Conservation (phyloP, 2,329 filamentous ascomycete species). For the Blastomyces silverae region DNA sequence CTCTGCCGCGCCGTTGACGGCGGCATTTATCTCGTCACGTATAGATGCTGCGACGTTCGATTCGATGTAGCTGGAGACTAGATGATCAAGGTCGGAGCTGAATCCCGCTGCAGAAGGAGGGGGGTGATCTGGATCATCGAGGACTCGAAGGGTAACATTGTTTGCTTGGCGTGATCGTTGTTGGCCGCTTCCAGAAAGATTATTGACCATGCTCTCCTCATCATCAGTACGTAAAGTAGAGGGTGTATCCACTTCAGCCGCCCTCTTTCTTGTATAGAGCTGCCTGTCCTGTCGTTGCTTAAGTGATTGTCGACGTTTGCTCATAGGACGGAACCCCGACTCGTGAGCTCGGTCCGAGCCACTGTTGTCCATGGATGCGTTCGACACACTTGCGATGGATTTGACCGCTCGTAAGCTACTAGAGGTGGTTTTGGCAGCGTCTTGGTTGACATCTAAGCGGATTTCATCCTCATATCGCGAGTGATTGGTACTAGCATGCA, state of each 20-base stretch:
- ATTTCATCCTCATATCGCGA: constrained; percentile 53
- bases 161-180: constrained; percentile 55
- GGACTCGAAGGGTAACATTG: constrained; percentile 52
- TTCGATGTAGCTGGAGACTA: constrained; percentile 66
- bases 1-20: constrained; percentile 56
- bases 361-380: constrained; percentile 61
- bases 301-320: constrained; percentile 70
- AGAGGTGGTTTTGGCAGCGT: constrained; percentile 63
- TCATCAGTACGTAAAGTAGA: constrained; percentile 58
- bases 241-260: constrained; percentile 48
- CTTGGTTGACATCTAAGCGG: constrained; percentile 54
- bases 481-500: constrained; percentile 69
- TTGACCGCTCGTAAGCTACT: constrained; percentile 86
- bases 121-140: constrained; percentile 62
- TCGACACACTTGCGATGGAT: constrained; percentile 78
- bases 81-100: constrained; percentile 71
- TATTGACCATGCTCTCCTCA: constrained; percentile 50
- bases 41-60: constrained; percentile 71
- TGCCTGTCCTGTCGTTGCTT: constrained; percentile 81
- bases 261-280: constrained; percentile 77
- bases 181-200: constrained; percentile 47
- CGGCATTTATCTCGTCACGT: constrained; percentile 68
- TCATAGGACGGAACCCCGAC: constrained; percentile 55
- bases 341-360: constrained; percentile 51
- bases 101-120: constrained; percentile 52